Evolutionary conservation across 306 rosid genomes (phyloP), one percentile per base, ranked within the genome.

Genomic region (Carpinus fangiana): DNA sequence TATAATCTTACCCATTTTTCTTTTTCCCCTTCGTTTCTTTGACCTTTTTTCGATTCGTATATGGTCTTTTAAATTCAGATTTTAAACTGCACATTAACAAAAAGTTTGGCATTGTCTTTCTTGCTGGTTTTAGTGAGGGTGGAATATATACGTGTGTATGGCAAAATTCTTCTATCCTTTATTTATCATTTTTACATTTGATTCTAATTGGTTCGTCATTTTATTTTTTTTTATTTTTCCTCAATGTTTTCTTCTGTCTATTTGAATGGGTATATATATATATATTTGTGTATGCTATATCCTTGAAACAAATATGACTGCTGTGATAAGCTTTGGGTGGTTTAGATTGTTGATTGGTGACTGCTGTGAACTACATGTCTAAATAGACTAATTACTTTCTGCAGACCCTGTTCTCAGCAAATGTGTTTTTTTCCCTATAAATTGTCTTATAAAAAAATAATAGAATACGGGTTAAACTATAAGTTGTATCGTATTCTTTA

Each of bases 401-500:
- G 13, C 3, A 26, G 23, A 17, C 20, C 60, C 1, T n/a, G 0
- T 55, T 55, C 60, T 55, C 60, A 55, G 60, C 26, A 8, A 17
- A 2, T 18, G 14, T 18, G 10, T 55, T 18, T 55, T 14, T 55
- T 8, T 8, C 14, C 23, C 26, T 14, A 6, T 3, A 55, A n/a
- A 55, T 55, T 55, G 23, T 18, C 52, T 11, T 48, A 10, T 48
- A 3, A 48, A 12, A 51, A 51, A 52, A 48, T 10, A 48, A 12
- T 10, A 11, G 14, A 55, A 55, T 55, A 18, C 8, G 26, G 23
- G 60, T n/a, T 18, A 3, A 23, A 53, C 56, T 26, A 2, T 47
- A 2, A 51, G 16, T 3, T 18, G 90, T 73, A 97, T 41, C 1
- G 13, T 18, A 3, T 13, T 8, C 8, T 3, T 34, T 68, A 17